Evolutionary conservation across 2,329 filamentous ascomycete species (phyloP).

Genomic region (Diaporthe humulicola): DNA sequence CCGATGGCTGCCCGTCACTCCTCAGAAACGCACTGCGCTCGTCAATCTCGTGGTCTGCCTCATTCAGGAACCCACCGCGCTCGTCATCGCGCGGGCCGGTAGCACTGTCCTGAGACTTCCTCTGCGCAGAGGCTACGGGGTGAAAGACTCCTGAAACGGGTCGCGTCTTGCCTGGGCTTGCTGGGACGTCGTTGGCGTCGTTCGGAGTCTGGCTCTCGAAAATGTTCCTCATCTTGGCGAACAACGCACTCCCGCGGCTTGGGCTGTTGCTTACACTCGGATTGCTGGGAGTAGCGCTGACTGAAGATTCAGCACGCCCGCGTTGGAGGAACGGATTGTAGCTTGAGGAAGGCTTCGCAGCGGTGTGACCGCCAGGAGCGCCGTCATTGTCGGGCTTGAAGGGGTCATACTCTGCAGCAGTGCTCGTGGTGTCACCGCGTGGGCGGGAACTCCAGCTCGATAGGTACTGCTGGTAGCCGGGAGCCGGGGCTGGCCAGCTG

Average conservation of each 20-base stretch:
- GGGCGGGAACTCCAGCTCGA: constrained; percentile 38
- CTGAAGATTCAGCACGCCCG: constrained; percentile 34
- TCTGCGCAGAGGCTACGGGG: constrained; percentile 26
- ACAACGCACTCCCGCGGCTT: constrained; percentile 46
- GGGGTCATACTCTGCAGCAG: constrained; percentile 45
- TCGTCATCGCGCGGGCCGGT: neutral
- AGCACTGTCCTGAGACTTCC: neutral
- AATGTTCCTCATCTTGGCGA: constrained; percentile 56
- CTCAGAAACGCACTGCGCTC: constrained; percentile 50
- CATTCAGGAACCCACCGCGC: constrained; percentile 33
- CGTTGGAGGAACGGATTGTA: constrained; percentile 36
- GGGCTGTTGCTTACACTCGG: constrained; percentile 31
- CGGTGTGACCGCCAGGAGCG: constrained; percentile 21
- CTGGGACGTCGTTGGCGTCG: constrained; percentile 14
- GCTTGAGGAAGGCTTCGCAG: constrained; percentile 7
- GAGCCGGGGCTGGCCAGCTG: constrained; percentile 46
- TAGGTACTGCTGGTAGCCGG: constrained; percentile 34
- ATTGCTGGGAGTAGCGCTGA: constrained; percentile 24
- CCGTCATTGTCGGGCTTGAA: constrained; percentile 42
- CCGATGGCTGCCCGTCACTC: constrained; percentile 34
- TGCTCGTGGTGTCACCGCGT: constrained; percentile 42
- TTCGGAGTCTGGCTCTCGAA: constrained; percentile 50
- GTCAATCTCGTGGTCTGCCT: constrained; percentile 42
- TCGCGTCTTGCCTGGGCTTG: constrained; percentile 42
- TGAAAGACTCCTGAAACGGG: constrained; percentile 45